Evolutionary conservation across 495 filamentous ascomycete species (phyloP), one percentile per base, ranked within the genome.

Genomic region (Wilcoxina mikolae): DNA sequence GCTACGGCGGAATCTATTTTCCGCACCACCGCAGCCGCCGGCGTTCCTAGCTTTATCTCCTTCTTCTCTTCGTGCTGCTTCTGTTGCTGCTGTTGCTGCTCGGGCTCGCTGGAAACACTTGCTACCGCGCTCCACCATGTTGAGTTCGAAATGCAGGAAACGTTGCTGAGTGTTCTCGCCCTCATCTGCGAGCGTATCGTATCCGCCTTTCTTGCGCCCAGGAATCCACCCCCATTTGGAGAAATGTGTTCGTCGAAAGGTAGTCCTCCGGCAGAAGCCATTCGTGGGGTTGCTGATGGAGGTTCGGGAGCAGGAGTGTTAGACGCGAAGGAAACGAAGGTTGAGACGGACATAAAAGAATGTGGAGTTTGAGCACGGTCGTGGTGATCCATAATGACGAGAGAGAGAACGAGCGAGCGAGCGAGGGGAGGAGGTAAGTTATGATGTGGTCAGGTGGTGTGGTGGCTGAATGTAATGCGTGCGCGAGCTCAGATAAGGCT

Each of bases 91-190:
- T 9, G 10, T 20, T 4, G 39, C 4, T 43, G 10, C 39, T 5
- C 10, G 5, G 39, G 39, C 17, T 43, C 7, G 7, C 20, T 39
- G 18, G 12, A 22, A 23, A 52, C 33, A 26, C 49, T 52, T 2
- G 49, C 49, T 7, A 49, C 45, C 9, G 49, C 49, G 15, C 49
- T 52, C 49, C 49, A 52, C 28, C 28, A 52, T 4, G 49, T 52
- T 15, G 49, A 17, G n/a, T 35, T 38, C 20, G 49, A 52, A 5
- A 52, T 23, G 31, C 29, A 38, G 5, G 49, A 52, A 7, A 52
- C 49, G 22, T 38, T 52, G 49, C 49, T 52, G 15, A 52, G 33
- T 3, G 49, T 39, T 39, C 49, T 35, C 10, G 28, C 31, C 28
- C 49, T 35, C 35, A 39, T 39, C 9, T 49, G 10, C 23, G 24